Evolutionary conservation across 2,329 filamentous ascomycete genomes (phyloP).

Genomic region (Cytospora paraplurivora): DNA sequence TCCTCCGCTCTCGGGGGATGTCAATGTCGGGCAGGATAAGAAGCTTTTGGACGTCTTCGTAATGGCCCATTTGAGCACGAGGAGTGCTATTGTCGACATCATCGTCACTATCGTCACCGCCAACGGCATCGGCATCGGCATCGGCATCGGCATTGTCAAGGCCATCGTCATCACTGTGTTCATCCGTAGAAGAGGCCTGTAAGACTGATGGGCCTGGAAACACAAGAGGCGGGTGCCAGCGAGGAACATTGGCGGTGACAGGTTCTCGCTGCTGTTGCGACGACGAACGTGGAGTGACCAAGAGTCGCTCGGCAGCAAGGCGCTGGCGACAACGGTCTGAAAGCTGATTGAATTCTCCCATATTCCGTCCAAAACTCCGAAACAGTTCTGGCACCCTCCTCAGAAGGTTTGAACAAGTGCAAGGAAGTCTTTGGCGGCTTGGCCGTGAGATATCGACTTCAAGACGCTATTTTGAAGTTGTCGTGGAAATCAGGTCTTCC

Average conservation of each 20-base stretch:
- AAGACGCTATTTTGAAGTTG: background rate
- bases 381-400: background rate
- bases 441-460: background rate
- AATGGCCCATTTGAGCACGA: background rate
- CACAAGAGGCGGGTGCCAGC: background rate
- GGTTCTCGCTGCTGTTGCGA: too few relatives aligned
- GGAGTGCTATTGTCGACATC: too few relatives aligned
- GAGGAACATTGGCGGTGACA: background rate
- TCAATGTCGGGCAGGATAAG: conserved; percentile 31
- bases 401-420: background rate
- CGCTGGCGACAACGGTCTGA: background rate
- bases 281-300: background rate
- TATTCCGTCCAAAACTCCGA: too few relatives aligned
- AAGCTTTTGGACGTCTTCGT: conserved; percentile 29
- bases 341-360: background rate
- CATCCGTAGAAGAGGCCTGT: background rate
- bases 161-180: background rate
- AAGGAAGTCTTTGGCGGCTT: background rate
- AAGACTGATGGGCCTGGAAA: background rate
- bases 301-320: background rate
- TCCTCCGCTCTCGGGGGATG: conserved; percentile 29
- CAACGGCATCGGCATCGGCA: too few relatives aligned
- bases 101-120: too few relatives aligned
- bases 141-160: background rate
- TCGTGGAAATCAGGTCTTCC: too few relatives aligned